A percentile compares a stretch with the other conserved stretches of the same genome.
These are phyloP conservation scores for Russula ochroleuca DNA, from an alignment of 768 basidiomycete species.

Conservation along the genomic window DNA sequence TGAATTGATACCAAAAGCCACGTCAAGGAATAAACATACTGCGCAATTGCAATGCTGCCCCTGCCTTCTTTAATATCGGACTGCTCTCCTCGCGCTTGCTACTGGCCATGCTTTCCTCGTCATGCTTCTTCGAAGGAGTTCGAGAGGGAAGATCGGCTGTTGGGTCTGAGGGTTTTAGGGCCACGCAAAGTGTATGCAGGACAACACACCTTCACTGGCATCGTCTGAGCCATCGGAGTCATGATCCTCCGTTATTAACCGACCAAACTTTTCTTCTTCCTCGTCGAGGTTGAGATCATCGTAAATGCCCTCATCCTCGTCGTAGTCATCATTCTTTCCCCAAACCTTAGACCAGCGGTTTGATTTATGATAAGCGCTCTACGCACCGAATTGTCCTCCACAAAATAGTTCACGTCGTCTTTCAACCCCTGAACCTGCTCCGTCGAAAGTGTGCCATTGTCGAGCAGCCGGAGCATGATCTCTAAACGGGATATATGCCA, in stretches of 20 bases:
- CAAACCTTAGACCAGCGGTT: background rate
- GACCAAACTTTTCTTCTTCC: slow-evolving; percentile 90
- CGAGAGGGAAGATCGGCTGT: slow-evolving; percentile 58
- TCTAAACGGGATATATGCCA: slow-evolving; percentile 95
- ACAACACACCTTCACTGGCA: slow-evolving; percentile 62
- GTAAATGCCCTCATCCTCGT: slow-evolving; percentile 95
- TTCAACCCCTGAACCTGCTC: slow-evolving; percentile 80
- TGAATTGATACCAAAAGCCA: slow-evolving; percentile 9
- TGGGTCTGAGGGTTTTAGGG: slow-evolving; percentile 15
- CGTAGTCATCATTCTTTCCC: slow-evolving; percentile 89
- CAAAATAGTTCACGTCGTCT: slow-evolving; percentile 95
- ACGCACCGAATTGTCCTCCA: slow-evolving; percentile 91
- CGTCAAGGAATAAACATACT: slow-evolving; percentile 48
- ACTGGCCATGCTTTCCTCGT: slow-evolving; percentile 71
- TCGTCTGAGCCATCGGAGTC: slow-evolving; percentile 75
- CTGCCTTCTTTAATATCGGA: slow-evolving; percentile 75
- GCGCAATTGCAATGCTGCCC: slow-evolving; percentile 56
- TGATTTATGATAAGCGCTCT: background rate
- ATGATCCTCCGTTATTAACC: slow-evolving; percentile 67
- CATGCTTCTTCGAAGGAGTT: slow-evolving; percentile 65
- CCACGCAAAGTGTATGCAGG: background rate
- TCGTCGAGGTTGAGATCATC: slow-evolving; percentile 97
- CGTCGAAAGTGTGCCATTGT: slow-evolving; percentile 83
- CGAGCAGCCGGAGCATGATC: slow-evolving; percentile 85
- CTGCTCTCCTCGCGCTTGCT: slow-evolving; percentile 69